Base-by-base conservation (phyloP, 495 filamentous ascomycete genomes). In the Daldinia loculata region DNA sequence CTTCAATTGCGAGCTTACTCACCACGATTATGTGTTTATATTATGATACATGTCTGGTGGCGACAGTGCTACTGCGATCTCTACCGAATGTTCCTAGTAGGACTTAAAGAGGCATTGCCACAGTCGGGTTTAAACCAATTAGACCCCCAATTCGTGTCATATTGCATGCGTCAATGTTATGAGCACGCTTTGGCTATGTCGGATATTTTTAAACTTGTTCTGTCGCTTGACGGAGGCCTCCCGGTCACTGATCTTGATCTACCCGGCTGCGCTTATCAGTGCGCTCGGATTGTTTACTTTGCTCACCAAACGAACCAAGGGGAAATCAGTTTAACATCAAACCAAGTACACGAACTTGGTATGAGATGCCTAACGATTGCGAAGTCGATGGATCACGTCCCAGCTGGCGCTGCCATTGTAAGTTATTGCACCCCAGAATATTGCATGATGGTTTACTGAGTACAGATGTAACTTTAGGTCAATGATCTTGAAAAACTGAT, bases 1-100 rank as follows among this genome's bases (percentile, higher is more conserved):
- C 71, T 85, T 15, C 81, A 81, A 8, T 71, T 86, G 22, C 82
- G 82, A n/a, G 79, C 79, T 6, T 86, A 85, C 69, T 85, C 84
- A 0, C 74, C 81, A 17, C 70, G 82, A 0, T 66, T 84, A 6
- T 80, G 81, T 34, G 80, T 85, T 45, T 84, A 82, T 53, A 72
- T 86, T 66, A 84, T 83, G 82, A 84, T 84, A 14, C 84, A 86
- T 55, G 77, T 85, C 3, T 81, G 78, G 80, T 85, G 84, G 83
- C 66, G 81, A 29, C 84, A 84, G 55, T 86, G 84, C 56, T 76
- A 85, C 45, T 80, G 83, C 36, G 84, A 86, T 66, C 75, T 86
- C 3, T 85, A 81, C 66, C 80, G 84, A 11, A 71, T 85, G 14
- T 81, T 81, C 29, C 67, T 85, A n/a, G 70, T 74, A 0, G 81